These are phyloP conservation scores for Pseudocercospora cruenta DNA, from an alignment of 2,329 filamentous ascomycete genomes.

Conservation along the genomic window DNA sequence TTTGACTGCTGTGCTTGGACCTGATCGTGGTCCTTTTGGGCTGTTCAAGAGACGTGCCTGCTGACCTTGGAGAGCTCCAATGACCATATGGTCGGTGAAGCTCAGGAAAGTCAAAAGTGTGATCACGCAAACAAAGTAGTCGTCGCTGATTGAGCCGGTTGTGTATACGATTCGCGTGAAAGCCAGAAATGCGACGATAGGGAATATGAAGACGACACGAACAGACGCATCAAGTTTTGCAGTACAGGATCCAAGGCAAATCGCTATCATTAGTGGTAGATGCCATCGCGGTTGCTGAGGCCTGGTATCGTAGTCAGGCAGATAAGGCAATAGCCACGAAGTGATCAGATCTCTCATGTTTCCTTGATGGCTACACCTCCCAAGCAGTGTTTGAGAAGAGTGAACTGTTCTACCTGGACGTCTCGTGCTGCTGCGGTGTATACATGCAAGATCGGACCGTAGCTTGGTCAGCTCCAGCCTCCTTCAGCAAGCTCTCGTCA, in stretches of 20 bases:
- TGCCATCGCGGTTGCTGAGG: not conserved
- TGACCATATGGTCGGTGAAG: slow-evolving; percentile 1
- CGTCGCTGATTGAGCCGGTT: not conserved
- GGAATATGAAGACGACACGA: not conserved
- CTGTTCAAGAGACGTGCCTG: not conserved
- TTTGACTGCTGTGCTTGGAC: not conserved
- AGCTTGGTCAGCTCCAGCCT: not conserved
- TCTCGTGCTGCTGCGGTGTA: not conserved
- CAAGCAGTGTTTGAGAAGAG: not conserved
- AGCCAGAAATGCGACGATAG: not conserved
- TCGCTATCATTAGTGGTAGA: not conserved
- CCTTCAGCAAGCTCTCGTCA: not conserved
- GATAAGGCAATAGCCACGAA: not conserved
- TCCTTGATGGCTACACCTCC: not conserved
- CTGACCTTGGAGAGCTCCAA: not conserved
- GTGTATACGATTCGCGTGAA: not conserved
- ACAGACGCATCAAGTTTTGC: not conserved
- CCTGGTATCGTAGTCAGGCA: not conserved
- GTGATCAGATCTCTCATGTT: not conserved
- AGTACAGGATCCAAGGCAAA: not conserved
- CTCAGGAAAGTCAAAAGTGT: not conserved
- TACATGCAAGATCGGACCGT: not conserved
- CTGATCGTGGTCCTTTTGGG: not conserved
- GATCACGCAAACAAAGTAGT: not conserved
- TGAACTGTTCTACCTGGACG: not conserved